A percentile compares a stretch with the other conserved stretches of the same genome.
Evolutionary conservation across 2,329 filamentous ascomycete species (phyloP).

Genomic region (Talaromyces amestolkiae): DNA sequence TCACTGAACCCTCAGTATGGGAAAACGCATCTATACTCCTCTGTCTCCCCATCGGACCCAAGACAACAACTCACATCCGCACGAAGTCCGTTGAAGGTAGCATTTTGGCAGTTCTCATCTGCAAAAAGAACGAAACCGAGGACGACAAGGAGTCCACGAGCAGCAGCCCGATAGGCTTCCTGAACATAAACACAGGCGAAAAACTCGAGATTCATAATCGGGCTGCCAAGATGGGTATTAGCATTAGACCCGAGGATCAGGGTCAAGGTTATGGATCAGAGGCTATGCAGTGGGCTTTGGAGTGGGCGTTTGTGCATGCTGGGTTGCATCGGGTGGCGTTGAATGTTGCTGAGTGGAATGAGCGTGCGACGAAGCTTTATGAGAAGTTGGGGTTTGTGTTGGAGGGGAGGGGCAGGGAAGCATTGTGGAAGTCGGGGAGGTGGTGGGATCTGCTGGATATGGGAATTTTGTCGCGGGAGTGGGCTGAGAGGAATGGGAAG

Average conservation of each 20-base stretch:
- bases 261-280: conserved; percentile 4
- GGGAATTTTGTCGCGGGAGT: conserved; percentile 1
- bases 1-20: neutral
- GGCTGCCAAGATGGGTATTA: neutral
- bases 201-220: neutral
- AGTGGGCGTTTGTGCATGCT: conserved; percentile 10
- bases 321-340: conserved; percentile 2
- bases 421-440: neutral
- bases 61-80: neutral
- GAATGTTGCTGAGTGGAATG: neutral
- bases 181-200: neutral
- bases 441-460: conserved; percentile 6
- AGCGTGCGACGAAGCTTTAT: conserved; percentile 1
- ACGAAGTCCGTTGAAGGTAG: neutral
- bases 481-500: neutral
- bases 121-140: neutral
- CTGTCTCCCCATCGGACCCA: neutral
- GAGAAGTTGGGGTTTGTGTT: conserved; percentile 4
- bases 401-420: neutral
- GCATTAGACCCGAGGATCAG: neutral
- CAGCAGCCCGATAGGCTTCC: neutral
- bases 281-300: neutral
- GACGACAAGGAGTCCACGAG: neutral
- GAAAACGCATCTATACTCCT: neutral
- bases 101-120: neutral